Conservation (phyloP, 768 basidiomycete species). For the Rhodotorula kratochvilovae region DNA sequence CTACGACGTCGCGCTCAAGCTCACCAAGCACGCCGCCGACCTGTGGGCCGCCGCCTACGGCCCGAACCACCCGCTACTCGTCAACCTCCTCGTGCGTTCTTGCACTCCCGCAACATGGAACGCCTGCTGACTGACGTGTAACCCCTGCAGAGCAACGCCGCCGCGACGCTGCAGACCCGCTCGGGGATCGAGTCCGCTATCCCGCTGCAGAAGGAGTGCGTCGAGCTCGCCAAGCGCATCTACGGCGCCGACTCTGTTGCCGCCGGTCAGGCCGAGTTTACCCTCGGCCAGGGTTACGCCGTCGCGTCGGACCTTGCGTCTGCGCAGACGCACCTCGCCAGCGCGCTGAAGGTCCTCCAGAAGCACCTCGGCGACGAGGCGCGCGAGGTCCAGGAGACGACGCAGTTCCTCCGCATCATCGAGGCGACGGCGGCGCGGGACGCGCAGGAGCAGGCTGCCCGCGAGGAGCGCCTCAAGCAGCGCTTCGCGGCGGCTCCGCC, state of each 20-base stretch:
- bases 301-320: conserved; percentile 46
- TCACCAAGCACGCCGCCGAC: conserved; percentile 49
- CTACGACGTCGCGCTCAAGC: conserved; percentile 44
- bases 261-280: conserved; percentile 47
- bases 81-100: conserved; percentile 48
- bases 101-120: not conserved
- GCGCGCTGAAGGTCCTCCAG: conserved; percentile 46
- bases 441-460: conserved; percentile 43
- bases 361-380: conserved; percentile 47
- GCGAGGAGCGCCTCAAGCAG: conserved; percentile 41
- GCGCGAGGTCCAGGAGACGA: conserved; percentile 47
- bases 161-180: conserved; percentile 46
- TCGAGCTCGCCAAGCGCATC: conserved; percentile 42
- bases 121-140: not conserved
- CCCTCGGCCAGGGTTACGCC: conserved; percentile 50
- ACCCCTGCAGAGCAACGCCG: conserved; percentile 45
- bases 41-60: conserved; percentile 50
- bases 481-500: conserved; percentile 12
- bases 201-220: conserved; percentile 44
- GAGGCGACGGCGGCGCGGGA: conserved; percentile 45
- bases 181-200: conserved; percentile 43
- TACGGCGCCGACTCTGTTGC: conserved; percentile 48
- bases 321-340: conserved; percentile 44
- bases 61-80: conserved; percentile 48
- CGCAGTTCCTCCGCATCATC: conserved; percentile 47